These are phyloP conservation scores for Colletotrichum liriopes DNA, from an alignment of 2,329 filamentous ascomycete species.

Conservation along the genomic window DNA sequence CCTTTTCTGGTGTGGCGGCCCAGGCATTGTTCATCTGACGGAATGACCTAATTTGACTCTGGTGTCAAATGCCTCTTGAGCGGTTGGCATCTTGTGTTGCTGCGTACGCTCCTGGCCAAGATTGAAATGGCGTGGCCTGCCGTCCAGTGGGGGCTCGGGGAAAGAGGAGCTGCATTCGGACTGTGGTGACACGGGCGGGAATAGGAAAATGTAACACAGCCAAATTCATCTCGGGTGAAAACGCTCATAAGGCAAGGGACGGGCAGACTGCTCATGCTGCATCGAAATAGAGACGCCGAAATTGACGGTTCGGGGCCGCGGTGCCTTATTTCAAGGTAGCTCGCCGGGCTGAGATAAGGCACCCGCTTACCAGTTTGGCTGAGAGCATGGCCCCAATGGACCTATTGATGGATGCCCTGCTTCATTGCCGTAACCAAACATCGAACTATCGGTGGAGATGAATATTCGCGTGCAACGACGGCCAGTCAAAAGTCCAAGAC, in stretches of 20 bases:
- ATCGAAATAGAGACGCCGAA: neutral
- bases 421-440: neutral
- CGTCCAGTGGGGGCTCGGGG: neutral
- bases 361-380: neutral
- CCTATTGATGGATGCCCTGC: neutral
- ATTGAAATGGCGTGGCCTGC: neutral
- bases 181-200: neutral
- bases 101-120: neutral
- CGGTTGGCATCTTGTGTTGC: neutral
- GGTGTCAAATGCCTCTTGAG: neutral
- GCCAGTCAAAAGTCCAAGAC: conserved; percentile 28
- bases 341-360: neutral
- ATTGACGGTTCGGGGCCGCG: neutral
- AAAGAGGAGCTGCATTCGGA: neutral
- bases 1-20: neutral
- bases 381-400: neutral
- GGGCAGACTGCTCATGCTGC: neutral
- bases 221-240: neutral
- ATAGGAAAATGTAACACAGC: neutral
- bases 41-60: neutral
- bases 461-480: conserved; percentile 20
- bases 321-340: neutral
- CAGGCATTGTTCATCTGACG: neutral
- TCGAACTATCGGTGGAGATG: conserved; percentile 8
- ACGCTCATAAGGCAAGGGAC: neutral